phyloP scores from a whole-genome alignment of 1,139 yeast genomes.

The Hemisphaericaspora subhashii region DNA sequence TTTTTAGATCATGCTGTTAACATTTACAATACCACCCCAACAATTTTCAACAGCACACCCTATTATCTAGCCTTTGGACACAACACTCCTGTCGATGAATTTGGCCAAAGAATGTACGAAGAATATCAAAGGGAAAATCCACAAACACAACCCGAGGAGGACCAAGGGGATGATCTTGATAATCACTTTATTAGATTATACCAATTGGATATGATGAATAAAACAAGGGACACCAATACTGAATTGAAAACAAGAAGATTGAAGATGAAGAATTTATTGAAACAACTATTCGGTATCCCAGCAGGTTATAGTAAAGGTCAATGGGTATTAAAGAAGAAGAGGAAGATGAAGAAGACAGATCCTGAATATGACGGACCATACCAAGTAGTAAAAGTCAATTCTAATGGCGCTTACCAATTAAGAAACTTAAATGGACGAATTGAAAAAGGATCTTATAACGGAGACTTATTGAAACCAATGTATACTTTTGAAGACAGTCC shows the following conservation, averaged over 20 bases:
- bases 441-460: no score
- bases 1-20: not conserved
- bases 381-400: no score
- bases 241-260: not conserved
- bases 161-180: not conserved
- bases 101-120: not conserved
- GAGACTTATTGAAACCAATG: no score
- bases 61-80: not conserved
- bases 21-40: not conserved
- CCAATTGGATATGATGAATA: not conserved
- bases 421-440: no score
- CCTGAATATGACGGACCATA: not conserved
- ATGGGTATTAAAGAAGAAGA: not conserved
- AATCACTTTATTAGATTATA: not conserved
- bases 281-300: not conserved
- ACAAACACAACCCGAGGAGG: not conserved
- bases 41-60: not conserved
- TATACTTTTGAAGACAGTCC: no score
- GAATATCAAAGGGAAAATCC: not conserved
- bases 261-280: not conserved
- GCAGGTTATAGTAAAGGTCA: not conserved
- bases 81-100: not conserved
- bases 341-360: not conserved
- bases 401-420: no score
- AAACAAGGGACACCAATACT: not conserved